These are phyloP conservation scores for Pseudogymnoascus sp. DNA, from an alignment of 2,329 filamentous ascomycete species.

Conservation along the genomic window DNA sequence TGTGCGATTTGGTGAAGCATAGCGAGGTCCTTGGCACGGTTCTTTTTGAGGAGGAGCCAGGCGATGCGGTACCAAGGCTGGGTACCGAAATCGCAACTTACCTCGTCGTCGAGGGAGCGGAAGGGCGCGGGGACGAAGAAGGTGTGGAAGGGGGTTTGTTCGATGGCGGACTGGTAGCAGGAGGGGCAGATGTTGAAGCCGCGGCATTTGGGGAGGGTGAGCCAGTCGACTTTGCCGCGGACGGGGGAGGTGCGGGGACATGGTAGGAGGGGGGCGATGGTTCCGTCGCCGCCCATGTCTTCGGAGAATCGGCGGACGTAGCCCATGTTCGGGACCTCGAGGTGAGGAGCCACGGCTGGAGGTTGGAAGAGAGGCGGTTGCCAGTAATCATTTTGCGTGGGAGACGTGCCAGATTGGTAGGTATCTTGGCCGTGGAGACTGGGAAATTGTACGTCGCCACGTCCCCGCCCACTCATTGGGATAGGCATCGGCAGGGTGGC, in stretches of 20 bases:
- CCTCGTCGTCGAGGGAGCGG: slow-evolving; percentile 47
- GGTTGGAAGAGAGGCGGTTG: slow-evolving; percentile 40
- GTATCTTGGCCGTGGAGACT: background rate
- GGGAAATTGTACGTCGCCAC: background rate
- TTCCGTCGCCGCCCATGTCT: slow-evolving; percentile 37
- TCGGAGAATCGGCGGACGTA: slow-evolving; percentile 47
- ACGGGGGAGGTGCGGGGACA: slow-evolving; percentile 61
- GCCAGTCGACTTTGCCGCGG: slow-evolving; percentile 67
- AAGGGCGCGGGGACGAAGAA: slow-evolving; percentile 56
- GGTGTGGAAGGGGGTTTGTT: slow-evolving; percentile 56
- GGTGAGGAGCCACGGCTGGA: slow-evolving; percentile 25
- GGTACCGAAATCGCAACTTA: slow-evolving; percentile 71
- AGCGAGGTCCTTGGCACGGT: slow-evolving; percentile 55
- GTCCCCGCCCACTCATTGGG: background rate
- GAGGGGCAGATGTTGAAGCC: slow-evolving; percentile 75
- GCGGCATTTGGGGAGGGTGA: slow-evolving; percentile 62
- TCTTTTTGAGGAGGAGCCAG: slow-evolving; percentile 71
- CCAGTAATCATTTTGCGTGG: slow-evolving; percentile 30
- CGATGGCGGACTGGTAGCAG: slow-evolving; percentile 67
- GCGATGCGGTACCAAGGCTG: slow-evolving; percentile 76
- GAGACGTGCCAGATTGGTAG: background rate
- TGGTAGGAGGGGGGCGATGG: slow-evolving; percentile 47
- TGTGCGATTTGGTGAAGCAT: slow-evolving; percentile 63
- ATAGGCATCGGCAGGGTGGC: slow-evolving; percentile 22
- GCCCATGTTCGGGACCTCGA: slow-evolving; percentile 37